Base-by-base conservation (phyloP, 1,139 yeast genomes). In the Candida pseudoviswanathii region DNA sequence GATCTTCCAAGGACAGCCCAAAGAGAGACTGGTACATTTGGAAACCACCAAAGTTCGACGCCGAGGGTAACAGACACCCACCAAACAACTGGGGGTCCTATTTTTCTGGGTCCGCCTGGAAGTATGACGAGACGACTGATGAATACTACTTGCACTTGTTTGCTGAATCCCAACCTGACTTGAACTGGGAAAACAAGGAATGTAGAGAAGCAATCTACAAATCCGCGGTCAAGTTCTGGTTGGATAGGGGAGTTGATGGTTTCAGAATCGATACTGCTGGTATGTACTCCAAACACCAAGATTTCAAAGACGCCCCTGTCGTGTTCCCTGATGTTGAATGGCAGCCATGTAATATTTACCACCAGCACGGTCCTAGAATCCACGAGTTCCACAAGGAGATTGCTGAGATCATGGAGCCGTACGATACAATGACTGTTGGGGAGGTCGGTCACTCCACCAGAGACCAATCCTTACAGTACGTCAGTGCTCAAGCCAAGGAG, bases 21-120 rank as follows among this genome's bases (percentile, higher is more conserved):
- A 81, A 81, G 64, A 69, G 85, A 58, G 82, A 81, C 62, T 81
- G 86, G 85, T 81, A 80, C 65, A 71, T 79, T 55, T 81, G 85
- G 85, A 73, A 69, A 52, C 74, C 76, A 33, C 73, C 83, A 22
- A 68, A 61, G 51, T 74, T 68, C 57, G 82, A 76, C 53, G 67
- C 59, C 16, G 55, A 72, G 2, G 84, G 84, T 16, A 68, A 70
- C 42, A 71, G 82, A 60, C 72, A 68, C 21, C 82, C 84, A 21
- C 84, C 84, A 16, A 81, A 77, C 66, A 81, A 81, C 62, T 81
- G 85, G 85, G 58, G 59, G 9, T 76, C 84, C 1, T 66, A 65
- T 55, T 81, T 80, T 55, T 71, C 79, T 7, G 84, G 81, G 3
- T 69, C 80, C 21, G 82, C 84, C 3, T 81, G 86, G 86, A 67